A percentile compares a stretch with the other conserved stretches of the same genome.
Conservation (phyloP, 2,329 filamentous ascomycete species). For the Aspergillus cejpii region DNA sequence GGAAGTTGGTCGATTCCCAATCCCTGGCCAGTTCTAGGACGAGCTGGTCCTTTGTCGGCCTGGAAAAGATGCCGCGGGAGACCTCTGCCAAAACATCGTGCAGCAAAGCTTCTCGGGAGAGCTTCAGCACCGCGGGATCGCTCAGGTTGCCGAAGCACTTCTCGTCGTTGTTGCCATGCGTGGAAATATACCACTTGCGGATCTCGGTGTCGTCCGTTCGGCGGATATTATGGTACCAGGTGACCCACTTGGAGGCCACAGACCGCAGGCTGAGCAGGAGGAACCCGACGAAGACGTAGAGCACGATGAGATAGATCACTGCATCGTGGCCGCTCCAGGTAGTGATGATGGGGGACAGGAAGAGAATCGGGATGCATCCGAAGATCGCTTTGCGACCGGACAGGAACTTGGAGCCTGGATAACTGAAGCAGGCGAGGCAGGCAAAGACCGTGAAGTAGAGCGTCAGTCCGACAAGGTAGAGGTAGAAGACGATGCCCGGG, state of each 20-base stretch:
- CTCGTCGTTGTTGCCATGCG: conserved; percentile 28
- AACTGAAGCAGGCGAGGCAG: conserved; percentile 48
- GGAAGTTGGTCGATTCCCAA: conserved; percentile 49
- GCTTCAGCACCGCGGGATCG: conserved; percentile 45
- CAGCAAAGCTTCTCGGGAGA: conserved; percentile 44
- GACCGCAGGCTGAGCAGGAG: conserved; percentile 50
- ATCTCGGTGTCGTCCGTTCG: conserved; percentile 36
- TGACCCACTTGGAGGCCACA: conserved; percentile 53
- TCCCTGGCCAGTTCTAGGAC: conserved; percentile 48
- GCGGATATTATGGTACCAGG: conserved; percentile 45
- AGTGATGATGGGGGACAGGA: conserved; percentile 53
- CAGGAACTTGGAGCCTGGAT: conserved; percentile 49
- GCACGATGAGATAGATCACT: conserved; percentile 50
- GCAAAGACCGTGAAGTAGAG: conserved; percentile 55
- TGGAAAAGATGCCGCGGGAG: conserved; percentile 40
- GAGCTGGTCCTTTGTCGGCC: conserved; percentile 41
- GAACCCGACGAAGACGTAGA: conserved; percentile 48
- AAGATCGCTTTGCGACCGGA: conserved; percentile 55
- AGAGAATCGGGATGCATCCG: conserved; percentile 49
- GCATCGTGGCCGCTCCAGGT: conserved; percentile 50
- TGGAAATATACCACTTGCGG: conserved; percentile 36
- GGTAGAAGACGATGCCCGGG: conserved; percentile 52
- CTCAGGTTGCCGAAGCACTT: conserved; percentile 43
- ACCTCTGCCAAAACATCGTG: conserved; percentile 43
- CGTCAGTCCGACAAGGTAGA: conserved; percentile 53